Evolutionary conservation across 1,284 basidiomycete species (phyloP), one percentile per base, ranked within the genome.

Genomic region (Bjerkandera adusta): DNA sequence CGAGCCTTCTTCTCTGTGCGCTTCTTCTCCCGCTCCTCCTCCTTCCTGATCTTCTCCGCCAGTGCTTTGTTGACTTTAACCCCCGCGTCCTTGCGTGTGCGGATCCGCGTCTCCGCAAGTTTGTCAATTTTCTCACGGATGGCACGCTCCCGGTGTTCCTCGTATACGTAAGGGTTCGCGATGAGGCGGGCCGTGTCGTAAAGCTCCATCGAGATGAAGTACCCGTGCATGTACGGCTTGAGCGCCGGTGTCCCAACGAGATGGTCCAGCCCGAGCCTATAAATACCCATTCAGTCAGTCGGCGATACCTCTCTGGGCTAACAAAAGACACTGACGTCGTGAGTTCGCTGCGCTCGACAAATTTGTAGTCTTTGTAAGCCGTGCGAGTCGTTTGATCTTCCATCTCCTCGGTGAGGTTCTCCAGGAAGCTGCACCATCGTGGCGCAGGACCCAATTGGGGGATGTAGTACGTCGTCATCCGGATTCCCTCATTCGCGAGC

Each of bases 181-280:
- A 99, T 93, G 57, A 97, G 80, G 27, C 95, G 85, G 1, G 97
- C 97, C 43, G 94, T 89, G 59, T 97, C 92, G 75, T 99, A 99
- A 5, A 98, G 80, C 60, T 92, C 89, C 66, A 99, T 83, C 8
- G 93, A 89, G 56, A 99, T 70, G 73, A 99, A 99, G 81, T 95
- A 98, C 40, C 97, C 97, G 68, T 99, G 97, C 96, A 99, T 98
- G 71, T 99, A 99, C 1, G 97, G 96, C 66, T 96, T 95, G 74
- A 99, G 87, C 12, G 91, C 82, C 10, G 93, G 85, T 1, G 94
- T 97, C 43, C 97, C 97, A 59, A 97, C 72, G 57, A 99, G 89
- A 65, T 97, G 91, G 56, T 93, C 87, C 65, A 99, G 70, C n/a
- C 92, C 90, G 49, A 97, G 82, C 34, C 88, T 92, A 56, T 47